Conservation (phyloP, 192 early-diverging fungal species). For the Gonapodya sp. region DNA sequence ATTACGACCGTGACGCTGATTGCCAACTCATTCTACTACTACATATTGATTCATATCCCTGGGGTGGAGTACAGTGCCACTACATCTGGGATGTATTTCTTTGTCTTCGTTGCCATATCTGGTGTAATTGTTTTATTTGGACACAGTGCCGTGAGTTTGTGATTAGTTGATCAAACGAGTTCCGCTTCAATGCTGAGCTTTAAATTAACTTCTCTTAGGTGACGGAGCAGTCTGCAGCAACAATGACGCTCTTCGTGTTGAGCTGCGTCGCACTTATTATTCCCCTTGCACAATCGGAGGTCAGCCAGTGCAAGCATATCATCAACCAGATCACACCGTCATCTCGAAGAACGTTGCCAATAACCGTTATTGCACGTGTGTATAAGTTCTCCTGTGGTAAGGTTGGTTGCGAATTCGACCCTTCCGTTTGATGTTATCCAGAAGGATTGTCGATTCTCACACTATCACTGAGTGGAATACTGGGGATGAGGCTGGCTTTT, state of each 20-base stretch:
- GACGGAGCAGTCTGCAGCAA: not conserved
- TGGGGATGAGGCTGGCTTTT: not conserved
- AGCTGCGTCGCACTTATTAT: not conserved
- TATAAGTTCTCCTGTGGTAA: not conserved
- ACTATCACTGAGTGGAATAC: not conserved
- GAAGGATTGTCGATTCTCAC: not conserved
- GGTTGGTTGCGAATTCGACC: not conserved
- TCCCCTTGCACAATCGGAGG: not conserved
- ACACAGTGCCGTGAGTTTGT: not conserved
- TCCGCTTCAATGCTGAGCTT: too few species aligned
- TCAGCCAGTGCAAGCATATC: not conserved
- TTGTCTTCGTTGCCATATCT: not conserved
- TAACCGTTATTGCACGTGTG: not conserved
- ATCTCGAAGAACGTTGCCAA: not conserved
- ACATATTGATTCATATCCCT: not conserved
- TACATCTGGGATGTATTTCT: not conserved
- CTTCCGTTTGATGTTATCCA: not conserved
- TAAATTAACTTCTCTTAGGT: not conserved
- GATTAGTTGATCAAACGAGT: not conserved
- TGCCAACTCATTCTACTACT: not conserved
- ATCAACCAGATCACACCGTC: not conserved
- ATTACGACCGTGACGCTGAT: not conserved
- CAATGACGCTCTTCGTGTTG: not conserved
- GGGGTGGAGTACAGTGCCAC: not conserved
- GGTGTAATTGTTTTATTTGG: not conserved